Conservation (phyloP, 1,284 basidiomycete genomes). For the Boletus sp. region DNA sequence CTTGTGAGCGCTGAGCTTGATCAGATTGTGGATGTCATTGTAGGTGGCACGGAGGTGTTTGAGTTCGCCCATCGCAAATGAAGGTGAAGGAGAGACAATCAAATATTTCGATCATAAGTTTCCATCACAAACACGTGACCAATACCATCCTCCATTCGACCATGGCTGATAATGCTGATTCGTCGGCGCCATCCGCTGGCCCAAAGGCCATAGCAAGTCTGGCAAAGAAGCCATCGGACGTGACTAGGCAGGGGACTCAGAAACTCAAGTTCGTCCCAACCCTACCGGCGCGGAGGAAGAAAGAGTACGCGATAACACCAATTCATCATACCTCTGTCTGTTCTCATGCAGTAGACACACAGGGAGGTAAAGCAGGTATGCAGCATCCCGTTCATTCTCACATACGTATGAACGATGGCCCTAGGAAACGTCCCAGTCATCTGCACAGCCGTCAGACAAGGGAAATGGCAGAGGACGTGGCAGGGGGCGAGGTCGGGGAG, state of each 20-base stretch:
- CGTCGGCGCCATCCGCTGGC: slow-evolving; percentile 17
- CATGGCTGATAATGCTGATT: slow-evolving; percentile 23
- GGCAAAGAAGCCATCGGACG: slow-evolving; percentile 65
- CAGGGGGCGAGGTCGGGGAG: slow-evolving; percentile 47
- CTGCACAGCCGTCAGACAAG: slow-evolving; percentile 32
- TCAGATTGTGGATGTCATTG: slow-evolving; percentile 82
- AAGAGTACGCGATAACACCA: slow-evolving; percentile 54
- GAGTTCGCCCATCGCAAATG: slow-evolving; percentile 40
- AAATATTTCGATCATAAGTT: neutral
- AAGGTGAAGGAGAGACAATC: neutral
- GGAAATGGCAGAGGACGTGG: slow-evolving; percentile 50
- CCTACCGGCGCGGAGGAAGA: slow-evolving; percentile 65
- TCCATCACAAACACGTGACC: slow-evolving; percentile 22
- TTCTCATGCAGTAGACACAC: slow-evolving; percentile 20
- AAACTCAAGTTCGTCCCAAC: slow-evolving; percentile 80
- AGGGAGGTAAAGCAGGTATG: slow-evolving; percentile 44
- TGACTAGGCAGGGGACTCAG: slow-evolving; percentile 65
- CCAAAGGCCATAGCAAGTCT: slow-evolving; percentile 67
- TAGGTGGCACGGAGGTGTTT: slow-evolving; percentile 72
- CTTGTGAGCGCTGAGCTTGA: slow-evolving; percentile 54
- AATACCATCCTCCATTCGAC: neutral
- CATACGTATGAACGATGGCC: neutral
- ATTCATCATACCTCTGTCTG: neutral
- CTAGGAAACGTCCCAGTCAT: slow-evolving; percentile 47
- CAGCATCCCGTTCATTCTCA: neutral